These are phyloP conservation scores for Xylaria acuta DNA, from an alignment of 495 filamentous ascomycete species.

Conservation along the genomic window DNA sequence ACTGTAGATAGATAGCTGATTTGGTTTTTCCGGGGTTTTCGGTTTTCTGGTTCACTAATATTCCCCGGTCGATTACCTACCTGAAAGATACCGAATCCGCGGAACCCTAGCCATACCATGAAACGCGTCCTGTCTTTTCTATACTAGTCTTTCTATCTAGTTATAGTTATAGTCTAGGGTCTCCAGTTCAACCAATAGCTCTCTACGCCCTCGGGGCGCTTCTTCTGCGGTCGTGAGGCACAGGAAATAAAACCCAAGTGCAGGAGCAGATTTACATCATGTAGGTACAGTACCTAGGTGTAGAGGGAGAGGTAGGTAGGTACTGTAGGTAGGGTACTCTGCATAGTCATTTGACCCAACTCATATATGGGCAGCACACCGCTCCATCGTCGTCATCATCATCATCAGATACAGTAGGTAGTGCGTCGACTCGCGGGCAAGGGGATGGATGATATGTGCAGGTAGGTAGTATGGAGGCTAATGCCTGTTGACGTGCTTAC, in stretches of 20 bases:
- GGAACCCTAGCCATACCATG: not conserved
- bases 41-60: not conserved
- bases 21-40: not conserved
- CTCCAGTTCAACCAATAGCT: not conserved
- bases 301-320: not conserved
- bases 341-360: slow-evolving; percentile 2
- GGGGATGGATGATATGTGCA: not conserved
- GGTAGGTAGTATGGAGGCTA: slow-evolving; percentile 1
- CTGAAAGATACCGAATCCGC: not conserved
- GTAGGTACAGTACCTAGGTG: not conserved
- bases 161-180: not conserved
- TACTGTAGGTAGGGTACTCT: not conserved
- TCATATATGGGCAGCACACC: not conserved
- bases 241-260: not conserved
- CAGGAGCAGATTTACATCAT: not conserved
- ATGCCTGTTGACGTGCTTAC: slow-evolving; percentile 7
- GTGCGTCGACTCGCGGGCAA: not conserved
- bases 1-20: not conserved
- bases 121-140: not conserved
- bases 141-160: slow-evolving; percentile 3
- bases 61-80: slow-evolving; percentile 2
- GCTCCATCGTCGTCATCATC: not conserved
- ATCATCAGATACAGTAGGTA: too few species aligned
- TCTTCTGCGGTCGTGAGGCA: not conserved
- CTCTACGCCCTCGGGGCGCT: not conserved